Conservation (phyloP, 2,329 filamentous ascomycete genomes). For the Phaeosphaeriaceae sp. region DNA sequence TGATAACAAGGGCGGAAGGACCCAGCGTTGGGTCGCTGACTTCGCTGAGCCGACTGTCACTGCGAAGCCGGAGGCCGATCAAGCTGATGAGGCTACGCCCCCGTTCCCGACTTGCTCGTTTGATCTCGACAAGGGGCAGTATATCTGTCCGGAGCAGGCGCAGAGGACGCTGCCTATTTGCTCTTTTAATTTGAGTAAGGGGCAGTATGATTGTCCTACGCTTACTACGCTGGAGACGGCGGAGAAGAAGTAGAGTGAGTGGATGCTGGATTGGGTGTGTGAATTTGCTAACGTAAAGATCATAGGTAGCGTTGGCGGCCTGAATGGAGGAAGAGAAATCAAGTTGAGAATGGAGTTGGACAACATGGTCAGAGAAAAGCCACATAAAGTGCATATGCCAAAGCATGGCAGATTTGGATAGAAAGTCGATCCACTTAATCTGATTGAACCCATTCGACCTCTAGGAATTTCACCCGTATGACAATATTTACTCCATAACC, state of each 20-base stretch:
- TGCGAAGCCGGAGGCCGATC: not conserved
- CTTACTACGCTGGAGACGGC: not conserved
- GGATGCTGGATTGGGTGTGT: not conserved
- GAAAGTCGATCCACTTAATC: too few species aligned
- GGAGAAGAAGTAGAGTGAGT: not conserved
- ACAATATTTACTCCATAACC: too few species aligned
- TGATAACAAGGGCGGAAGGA: too few species aligned
- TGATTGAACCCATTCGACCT: too few species aligned
- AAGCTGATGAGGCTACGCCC: not conserved
- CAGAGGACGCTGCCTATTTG: not conserved
- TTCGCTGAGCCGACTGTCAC: not conserved
- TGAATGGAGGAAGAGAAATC: not conserved
- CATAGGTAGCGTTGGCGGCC: not conserved
- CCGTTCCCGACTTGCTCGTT: not conserved
- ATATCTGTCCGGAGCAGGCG: not conserved
- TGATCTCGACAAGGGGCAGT: not conserved
- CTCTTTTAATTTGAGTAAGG: slow-evolving; percentile 1
- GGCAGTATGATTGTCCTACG: slow-evolving; percentile 4
- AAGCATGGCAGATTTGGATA: too few species aligned
- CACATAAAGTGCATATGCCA: too few species aligned
- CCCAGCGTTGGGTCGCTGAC: too few species aligned
- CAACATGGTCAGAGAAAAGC: too few species aligned
- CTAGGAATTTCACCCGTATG: too few species aligned
- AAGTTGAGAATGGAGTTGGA: not conserved
- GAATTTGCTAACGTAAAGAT: not conserved